Percentiles rank a stretch among this genome's conserved stretches.
Evolutionary conservation across 768 basidiomycete species (phyloP).

Genomic region (Mycena galericulata): DNA sequence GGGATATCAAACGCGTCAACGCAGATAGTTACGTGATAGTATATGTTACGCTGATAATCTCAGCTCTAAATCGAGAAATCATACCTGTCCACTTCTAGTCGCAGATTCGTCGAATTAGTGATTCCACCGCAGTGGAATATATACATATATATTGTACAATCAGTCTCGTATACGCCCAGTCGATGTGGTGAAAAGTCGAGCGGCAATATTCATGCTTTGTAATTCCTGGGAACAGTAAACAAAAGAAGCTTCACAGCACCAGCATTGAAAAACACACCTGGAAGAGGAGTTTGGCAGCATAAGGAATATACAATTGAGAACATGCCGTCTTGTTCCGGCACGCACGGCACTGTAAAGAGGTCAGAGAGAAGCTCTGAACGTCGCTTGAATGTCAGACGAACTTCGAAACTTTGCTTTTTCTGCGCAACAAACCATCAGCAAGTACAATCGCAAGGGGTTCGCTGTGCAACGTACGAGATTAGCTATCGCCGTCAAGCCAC

Average conservation of each 20-base stretch:
- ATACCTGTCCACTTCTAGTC: no score
- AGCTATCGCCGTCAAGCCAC: slow-evolving; percentile 96
- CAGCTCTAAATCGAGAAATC: no score
- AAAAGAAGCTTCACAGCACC: background rate
- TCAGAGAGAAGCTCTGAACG: background rate
- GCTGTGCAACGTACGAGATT: slow-evolving; percentile 75
- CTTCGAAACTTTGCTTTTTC: slow-evolving; percentile 99
- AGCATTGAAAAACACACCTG: slow-evolving; percentile 67
- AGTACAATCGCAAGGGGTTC: slow-evolving; percentile 15
- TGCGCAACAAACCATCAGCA: slow-evolving; percentile 41
- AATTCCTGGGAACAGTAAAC: slow-evolving; percentile 68
- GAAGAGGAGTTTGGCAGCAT: slow-evolving; percentile 96
- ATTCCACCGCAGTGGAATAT: no score
- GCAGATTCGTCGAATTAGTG: no score
- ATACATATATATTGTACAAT: slow-evolving; percentile 21
- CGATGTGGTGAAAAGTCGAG: slow-evolving; percentile 87
- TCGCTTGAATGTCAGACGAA: slow-evolving; percentile 37
- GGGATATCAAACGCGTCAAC: no score
- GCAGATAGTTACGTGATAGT: no score
- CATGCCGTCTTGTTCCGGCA: slow-evolving; percentile 98
- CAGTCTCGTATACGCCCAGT: slow-evolving; percentile 87
- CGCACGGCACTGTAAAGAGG: slow-evolving; percentile 76
- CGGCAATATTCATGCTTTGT: slow-evolving; percentile 96
- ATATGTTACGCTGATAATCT: no score
- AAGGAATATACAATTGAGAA: slow-evolving; percentile 93